A percentile compares a stretch with the other conserved stretches of the same genome.
Conservation (phyloP, 2,329 filamentous ascomycete genomes). For the Cytospora schulzeri region DNA sequence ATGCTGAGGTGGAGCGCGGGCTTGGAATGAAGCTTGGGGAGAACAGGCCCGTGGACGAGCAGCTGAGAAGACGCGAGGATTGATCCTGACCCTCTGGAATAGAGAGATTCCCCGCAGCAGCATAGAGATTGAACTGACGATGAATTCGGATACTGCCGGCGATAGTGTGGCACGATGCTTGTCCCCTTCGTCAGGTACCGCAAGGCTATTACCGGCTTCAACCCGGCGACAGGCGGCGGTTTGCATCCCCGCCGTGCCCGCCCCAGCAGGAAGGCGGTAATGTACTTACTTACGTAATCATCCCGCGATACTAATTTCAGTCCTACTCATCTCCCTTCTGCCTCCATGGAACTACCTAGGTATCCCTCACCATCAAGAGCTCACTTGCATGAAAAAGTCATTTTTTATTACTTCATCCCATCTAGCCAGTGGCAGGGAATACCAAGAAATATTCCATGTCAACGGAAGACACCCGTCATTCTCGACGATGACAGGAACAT, state of each 20-base stretch:
- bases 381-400: not conserved
- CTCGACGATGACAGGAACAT: too few relatives aligned
- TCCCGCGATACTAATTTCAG: not conserved
- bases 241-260: not conserved
- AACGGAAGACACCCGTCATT: too few relatives aligned
- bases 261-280: conserved; percentile 4
- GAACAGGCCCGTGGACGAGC: conserved; percentile 3
- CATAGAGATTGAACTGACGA: conserved; percentile 11
- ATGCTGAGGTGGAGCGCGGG: not conserved
- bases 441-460: too few relatives aligned
- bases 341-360: too few relatives aligned
- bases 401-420: too few relatives aligned
- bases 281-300: not conserved
- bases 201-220: conserved; percentile 22
- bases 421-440: too few relatives aligned
- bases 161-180: conserved; percentile 19
- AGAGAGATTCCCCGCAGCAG: conserved; percentile 23
- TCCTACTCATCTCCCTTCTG: not conserved
- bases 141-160: conserved; percentile 18
- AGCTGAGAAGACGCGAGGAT: conserved; percentile 13
- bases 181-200: conserved; percentile 8
- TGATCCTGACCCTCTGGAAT: conserved; percentile 21
- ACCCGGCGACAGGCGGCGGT: not conserved
- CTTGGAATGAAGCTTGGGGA: conserved; percentile 13
- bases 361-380: not conserved